Evolutionary conservation across 1,139 yeast genomes (phyloP).

Genomic region (Zygosaccharomyces sapae): DNA sequence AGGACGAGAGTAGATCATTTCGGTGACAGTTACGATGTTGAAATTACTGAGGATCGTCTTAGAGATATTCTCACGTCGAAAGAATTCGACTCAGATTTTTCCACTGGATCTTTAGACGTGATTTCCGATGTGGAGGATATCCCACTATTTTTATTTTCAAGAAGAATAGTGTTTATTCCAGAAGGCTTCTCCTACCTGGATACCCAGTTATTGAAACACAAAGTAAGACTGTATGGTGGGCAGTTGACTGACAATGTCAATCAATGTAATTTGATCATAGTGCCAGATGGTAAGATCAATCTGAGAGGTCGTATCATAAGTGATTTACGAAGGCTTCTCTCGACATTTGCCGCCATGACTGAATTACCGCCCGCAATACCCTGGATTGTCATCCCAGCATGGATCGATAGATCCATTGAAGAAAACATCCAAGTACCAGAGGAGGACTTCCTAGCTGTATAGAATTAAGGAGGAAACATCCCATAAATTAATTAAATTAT

Average conservation of each 20-base stretch:
- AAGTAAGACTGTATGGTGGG: slow-evolving; percentile 14
- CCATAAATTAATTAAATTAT: not conserved
- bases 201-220: slow-evolving; percentile 2
- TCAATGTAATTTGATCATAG: slow-evolving; percentile 11
- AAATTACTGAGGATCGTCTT: slow-evolving; percentile 25
- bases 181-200: not conserved
- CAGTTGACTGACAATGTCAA: slow-evolving; percentile 3
- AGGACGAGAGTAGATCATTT: slow-evolving; percentile 42
- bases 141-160: slow-evolving; percentile 30
- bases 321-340: slow-evolving; percentile 24
- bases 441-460: slow-evolving; percentile 32
- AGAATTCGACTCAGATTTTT: not conserved
- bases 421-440: slow-evolving; percentile 46
- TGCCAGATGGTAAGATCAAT: slow-evolving; percentile 1
- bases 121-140: slow-evolving; percentile 13
- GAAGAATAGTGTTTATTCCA: slow-evolving; percentile 17
- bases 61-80: slow-evolving; percentile 1
- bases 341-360: slow-evolving; percentile 18
- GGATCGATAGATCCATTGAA: slow-evolving; percentile 44
- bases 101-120: not conserved
- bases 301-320: not conserved
- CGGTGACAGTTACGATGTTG: slow-evolving; percentile 52
- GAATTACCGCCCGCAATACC: slow-evolving; percentile 40
- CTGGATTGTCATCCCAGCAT: slow-evolving; percentile 43
- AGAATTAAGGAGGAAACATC: not conserved